Evolutionary conservation across 768 basidiomycete genomes (phyloP).

Genomic region (Amylocystis lapponica): DNA sequence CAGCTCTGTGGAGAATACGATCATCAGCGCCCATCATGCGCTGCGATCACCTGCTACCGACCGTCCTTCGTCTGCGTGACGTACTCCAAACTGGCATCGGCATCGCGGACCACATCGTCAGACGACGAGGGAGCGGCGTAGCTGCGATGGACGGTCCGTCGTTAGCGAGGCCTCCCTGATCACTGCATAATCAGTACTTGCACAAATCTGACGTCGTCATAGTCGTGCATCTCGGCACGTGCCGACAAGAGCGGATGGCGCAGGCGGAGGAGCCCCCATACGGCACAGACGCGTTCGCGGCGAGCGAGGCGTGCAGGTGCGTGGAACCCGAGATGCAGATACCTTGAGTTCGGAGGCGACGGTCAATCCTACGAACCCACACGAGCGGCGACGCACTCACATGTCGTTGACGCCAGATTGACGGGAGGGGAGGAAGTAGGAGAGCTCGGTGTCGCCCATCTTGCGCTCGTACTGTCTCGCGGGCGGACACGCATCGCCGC

Average conservation of each 20-base stretch:
- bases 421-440: conserved; percentile 77
- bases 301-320: conserved; percentile 39
- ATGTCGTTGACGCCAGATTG: conserved; percentile 84
- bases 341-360: conserved; percentile 41
- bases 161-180: not conserved
- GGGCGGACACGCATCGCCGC: too few species aligned
- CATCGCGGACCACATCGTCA: conserved; percentile 41
- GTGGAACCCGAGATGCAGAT: conserved; percentile 66
- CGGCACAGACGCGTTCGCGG: conserved; percentile 43
- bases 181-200: conserved; percentile 30
- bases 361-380: too few species aligned
- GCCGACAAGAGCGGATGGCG: conserved; percentile 73
- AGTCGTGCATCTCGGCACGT: conserved; percentile 49
- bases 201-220: conserved; percentile 65
- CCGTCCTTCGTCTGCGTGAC: conserved; percentile 50
- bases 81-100: conserved; percentile 45
- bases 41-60: conserved; percentile 19
- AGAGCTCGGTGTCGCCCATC: conserved; percentile 71
- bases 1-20: conserved; percentile 35
- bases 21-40: not conserved
- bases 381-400: conserved; percentile 34
- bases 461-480: conserved; percentile 41
- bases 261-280: conserved; percentile 69
- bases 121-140: conserved; percentile 39
- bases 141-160: too few species aligned